Conservation (phyloP, 2,329 filamentous ascomycete species). For the Ilyonectria sp. region DNA sequence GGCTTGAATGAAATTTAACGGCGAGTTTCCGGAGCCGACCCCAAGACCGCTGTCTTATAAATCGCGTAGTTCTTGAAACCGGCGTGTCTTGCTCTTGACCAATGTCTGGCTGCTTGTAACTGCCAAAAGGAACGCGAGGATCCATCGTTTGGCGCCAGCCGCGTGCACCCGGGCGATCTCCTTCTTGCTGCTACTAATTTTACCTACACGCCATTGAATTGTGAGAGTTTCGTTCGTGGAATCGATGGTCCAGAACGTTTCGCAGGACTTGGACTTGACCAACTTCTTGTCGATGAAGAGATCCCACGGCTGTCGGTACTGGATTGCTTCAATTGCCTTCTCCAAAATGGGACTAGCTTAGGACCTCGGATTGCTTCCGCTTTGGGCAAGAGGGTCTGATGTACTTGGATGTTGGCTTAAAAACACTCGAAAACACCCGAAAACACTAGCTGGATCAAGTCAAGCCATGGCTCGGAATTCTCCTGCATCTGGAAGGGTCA, state of each 20-base stretch:
- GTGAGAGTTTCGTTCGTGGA: neutral
- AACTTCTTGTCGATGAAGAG: constrained; percentile 25
- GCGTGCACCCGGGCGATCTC: neutral
- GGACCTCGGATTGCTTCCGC: neutral
- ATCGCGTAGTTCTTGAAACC: neutral
- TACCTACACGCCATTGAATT: neutral
- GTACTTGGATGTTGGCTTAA: too few species aligned
- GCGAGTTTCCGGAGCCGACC: neutral
- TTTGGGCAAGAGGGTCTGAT: neutral
- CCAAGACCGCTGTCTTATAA: neutral
- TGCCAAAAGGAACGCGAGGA: constrained; percentile 1
- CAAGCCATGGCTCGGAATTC: neutral
- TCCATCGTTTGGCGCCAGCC: neutral
- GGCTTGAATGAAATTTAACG: neutral
- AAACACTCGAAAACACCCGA: too few species aligned
- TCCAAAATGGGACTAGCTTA: too few species aligned
- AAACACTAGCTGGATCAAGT: too few species aligned
- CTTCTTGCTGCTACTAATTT: neutral
- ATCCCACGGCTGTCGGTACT: constrained; percentile 13
- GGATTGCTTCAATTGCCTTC: neutral
- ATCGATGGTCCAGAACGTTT: neutral
- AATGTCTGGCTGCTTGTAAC: neutral
- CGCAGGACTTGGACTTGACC: neutral
- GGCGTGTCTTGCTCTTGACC: neutral
- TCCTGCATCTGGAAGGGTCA: neutral